Evolutionary conservation across 2,329 filamentous ascomycete species (phyloP).

Genomic region (Neoscytalidium dimidiatum): DNA sequence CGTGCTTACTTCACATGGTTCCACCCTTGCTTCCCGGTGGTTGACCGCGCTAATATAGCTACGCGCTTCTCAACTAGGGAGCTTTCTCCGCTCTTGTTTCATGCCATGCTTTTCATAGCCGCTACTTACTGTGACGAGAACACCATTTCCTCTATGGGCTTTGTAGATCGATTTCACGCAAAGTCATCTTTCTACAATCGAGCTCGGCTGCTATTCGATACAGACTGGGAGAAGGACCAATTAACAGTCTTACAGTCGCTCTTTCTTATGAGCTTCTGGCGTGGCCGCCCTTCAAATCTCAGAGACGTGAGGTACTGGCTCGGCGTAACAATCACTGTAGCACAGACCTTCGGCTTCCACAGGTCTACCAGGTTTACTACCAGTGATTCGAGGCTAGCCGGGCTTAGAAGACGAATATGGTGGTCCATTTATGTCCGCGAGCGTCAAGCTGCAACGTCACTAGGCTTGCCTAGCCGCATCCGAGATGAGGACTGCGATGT

Average conservation of each 20-base stretch:
- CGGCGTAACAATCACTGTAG: slow-evolving; percentile 52
- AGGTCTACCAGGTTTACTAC: slow-evolving; percentile 33
- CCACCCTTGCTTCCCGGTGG: slow-evolving; percentile 58
- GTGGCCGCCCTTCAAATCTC: slow-evolving; percentile 43
- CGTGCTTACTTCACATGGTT: slow-evolving; percentile 59
- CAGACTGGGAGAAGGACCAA: slow-evolving; percentile 55
- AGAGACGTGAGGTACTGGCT: slow-evolving; percentile 43
- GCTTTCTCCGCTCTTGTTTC: slow-evolving; percentile 53
- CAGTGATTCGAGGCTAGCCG: slow-evolving; percentile 31
- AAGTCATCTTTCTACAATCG: slow-evolving; percentile 54
- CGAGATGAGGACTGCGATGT: slow-evolving; percentile 54
- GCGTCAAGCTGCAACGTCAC: slow-evolving; percentile 48
- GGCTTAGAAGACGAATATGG: slow-evolving; percentile 53
- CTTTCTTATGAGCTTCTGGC: slow-evolving; percentile 60
- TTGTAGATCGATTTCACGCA: slow-evolving; percentile 51
- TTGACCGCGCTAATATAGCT: slow-evolving; percentile 51
- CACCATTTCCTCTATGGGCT: slow-evolving; percentile 48
- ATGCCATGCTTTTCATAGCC: slow-evolving; percentile 58
- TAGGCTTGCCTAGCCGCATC: slow-evolving; percentile 50
- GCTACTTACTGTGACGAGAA: slow-evolving; percentile 55
- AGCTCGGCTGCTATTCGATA: slow-evolving; percentile 55
- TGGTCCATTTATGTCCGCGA: slow-evolving; percentile 58
- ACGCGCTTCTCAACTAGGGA: slow-evolving; percentile 41
- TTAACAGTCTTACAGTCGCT: slow-evolving; percentile 53
- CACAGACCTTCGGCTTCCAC: slow-evolving; percentile 53